phyloP scores from a whole-genome alignment of 768 basidiomycete genomes.

The Tricholoma flavovirens region DNA sequence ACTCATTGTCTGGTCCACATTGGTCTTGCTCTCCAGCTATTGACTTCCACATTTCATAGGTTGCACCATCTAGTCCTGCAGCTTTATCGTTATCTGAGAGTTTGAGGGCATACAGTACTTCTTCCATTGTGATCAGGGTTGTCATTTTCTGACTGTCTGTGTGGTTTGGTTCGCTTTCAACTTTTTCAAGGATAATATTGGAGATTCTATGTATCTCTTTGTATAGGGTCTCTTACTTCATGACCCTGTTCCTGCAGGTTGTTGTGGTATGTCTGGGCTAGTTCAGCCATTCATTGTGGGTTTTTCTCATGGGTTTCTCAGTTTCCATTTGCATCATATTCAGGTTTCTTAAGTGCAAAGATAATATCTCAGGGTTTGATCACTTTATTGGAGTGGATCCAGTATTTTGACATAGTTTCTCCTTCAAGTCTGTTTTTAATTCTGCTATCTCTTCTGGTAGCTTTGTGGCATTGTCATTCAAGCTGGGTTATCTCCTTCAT shows the following conservation, averaged over 20 bases:
- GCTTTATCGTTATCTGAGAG: too few species aligned
- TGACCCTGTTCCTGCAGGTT: background rate
- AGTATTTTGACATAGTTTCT: background rate
- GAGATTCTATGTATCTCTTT: background rate
- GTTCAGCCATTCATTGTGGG: background rate
- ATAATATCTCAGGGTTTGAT: background rate
- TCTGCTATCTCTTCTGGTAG: too few species aligned
- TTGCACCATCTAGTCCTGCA: too few species aligned
- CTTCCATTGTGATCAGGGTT: too few species aligned
- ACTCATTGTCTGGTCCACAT: too few species aligned
- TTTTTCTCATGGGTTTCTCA: background rate
- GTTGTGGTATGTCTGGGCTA: background rate
- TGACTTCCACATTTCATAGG: too few species aligned
- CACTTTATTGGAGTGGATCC: background rate
- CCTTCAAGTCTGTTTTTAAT: background rate
- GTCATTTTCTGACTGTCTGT: background rate
- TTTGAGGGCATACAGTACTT: too few species aligned
- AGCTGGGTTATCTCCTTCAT: background rate
- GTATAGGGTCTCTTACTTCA: background rate
- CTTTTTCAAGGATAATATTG: background rate
- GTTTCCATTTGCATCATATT: background rate
- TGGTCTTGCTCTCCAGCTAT: too few species aligned
- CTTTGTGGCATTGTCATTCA: background rate
- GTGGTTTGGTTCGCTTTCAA: background rate
- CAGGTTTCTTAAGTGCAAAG: background rate